phyloP scores from a whole-genome alignment of 371 early-diverging fungal genomes.

The Mortierella sp. region DNA sequence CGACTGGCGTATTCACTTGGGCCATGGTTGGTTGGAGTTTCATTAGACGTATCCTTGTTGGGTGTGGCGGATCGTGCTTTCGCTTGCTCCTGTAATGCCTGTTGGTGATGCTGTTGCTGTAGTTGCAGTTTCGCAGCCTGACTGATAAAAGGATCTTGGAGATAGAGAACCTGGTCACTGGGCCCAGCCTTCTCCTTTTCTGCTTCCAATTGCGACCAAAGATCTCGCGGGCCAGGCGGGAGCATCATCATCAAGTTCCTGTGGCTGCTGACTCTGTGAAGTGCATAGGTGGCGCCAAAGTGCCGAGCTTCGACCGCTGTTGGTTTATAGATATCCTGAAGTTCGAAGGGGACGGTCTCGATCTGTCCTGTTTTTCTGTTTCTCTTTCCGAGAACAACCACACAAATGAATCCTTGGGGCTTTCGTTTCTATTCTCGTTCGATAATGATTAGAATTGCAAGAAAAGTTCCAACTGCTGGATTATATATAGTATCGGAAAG shows the following conservation, averaged over 20 bases:
- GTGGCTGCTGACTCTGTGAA: conserved; percentile 84
- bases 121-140: conserved; percentile 49
- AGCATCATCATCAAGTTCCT: conserved; percentile 79
- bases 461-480: too few species aligned
- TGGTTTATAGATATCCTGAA: conserved; percentile 57
- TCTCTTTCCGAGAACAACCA: conserved; percentile 71
- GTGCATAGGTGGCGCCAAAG: conserved; percentile 83
- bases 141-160: conserved; percentile 83
- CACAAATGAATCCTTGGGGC: conserved; percentile 68
- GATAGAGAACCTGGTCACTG: conserved; percentile 67
- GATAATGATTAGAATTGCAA: background rate
- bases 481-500: background rate
- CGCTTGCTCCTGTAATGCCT: conserved; percentile 58
- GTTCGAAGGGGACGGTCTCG: conserved; percentile 65
- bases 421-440: conserved; percentile 27
- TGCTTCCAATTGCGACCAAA: conserved; percentile 78
- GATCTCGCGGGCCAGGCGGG: conserved; percentile 80
- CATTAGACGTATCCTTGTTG: conserved; percentile 18
- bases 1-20: conserved; percentile 32
- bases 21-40: conserved; percentile 16
- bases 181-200: conserved; percentile 60
- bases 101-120: conserved; percentile 44
- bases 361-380: conserved; percentile 81
- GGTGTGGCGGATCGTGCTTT: conserved; percentile 31
- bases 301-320: conserved; percentile 84